phyloP scores from a whole-genome alignment of 1,284 basidiomycete species.

The Termitomyces sp. region DNA sequence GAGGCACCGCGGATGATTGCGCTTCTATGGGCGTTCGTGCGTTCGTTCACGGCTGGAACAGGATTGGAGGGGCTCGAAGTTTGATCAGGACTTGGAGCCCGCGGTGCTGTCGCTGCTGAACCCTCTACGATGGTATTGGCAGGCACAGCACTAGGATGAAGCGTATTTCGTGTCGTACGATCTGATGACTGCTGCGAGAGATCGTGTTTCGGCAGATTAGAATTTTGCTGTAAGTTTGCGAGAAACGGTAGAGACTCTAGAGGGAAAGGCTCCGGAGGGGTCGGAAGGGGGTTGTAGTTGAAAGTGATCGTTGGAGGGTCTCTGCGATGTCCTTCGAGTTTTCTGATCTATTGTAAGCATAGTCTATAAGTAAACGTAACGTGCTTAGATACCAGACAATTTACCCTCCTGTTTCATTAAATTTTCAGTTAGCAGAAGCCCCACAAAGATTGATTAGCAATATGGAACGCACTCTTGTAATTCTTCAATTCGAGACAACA shows the following conservation, averaged over 20 bases:
- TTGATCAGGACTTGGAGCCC: background rate
- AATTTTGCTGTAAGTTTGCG: background rate
- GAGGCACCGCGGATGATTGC: constrained; percentile 14
- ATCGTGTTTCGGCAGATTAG: background rate
- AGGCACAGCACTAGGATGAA: background rate
- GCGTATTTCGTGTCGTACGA: background rate
- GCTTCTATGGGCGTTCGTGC: background rate
- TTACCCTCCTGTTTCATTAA: constrained; percentile 7
- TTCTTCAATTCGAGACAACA: constrained; percentile 2
- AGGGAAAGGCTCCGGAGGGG: constrained; percentile 12
- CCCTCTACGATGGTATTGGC: background rate
- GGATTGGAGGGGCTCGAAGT: background rate
- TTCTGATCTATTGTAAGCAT: background rate
- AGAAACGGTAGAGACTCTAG: constrained; percentile 5
- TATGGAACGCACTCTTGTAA: constrained; percentile 7
- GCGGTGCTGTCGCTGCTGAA: background rate
- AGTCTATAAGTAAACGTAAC: background rate
- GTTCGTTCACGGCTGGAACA: background rate
- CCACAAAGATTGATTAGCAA: background rate
- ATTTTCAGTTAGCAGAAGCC: background rate
- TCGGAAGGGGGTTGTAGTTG: constrained; percentile 13
- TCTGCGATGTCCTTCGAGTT: constrained; percentile 2
- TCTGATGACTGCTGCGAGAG: background rate
- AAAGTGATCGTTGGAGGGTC: background rate
- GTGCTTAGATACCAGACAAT: background rate